Evolutionary conservation across 805 yeast species (phyloP).

Genomic region (Lachancea fermentati): DNA sequence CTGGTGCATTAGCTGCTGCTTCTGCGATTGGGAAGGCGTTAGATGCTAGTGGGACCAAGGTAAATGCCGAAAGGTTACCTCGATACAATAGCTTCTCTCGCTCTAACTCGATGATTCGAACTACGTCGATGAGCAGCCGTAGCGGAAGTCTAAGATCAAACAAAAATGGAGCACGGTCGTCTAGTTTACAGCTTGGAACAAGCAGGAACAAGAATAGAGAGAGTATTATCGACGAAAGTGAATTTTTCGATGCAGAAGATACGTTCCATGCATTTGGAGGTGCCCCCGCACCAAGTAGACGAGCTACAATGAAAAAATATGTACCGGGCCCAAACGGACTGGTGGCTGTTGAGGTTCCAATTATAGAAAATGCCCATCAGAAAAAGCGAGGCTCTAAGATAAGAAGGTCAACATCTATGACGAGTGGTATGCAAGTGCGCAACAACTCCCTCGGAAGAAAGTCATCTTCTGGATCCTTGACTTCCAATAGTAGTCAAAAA

Average conservation of each 20-base stretch:
- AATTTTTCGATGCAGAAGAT: conserved; percentile 24
- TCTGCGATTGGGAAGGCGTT: conserved; percentile 48
- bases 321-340: conserved; percentile 72
- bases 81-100: conserved; percentile 16
- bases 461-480: conserved; percentile 10
- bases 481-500: conserved; percentile 4
- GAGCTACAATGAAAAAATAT: conserved; percentile 56
- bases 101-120: conserved; percentile 10
- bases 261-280: conserved; percentile 33
- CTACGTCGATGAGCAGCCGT: conserved; percentile 5
- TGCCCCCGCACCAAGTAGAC: conserved; percentile 18
- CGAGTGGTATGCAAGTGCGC: conserved; percentile 8
- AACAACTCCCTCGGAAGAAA: conserved; percentile 9
- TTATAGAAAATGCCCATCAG: conserved; percentile 24
- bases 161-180: conserved; percentile 2
- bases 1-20: conserved; percentile 62
- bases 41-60: conserved; percentile 22
- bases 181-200: conserved; percentile 5
- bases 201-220: background rate
- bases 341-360: conserved; percentile 64
- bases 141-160: conserved; percentile 5
- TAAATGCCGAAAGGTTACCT: conserved; percentile 24
- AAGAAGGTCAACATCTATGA: conserved; percentile 14
- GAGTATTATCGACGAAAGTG: conserved; percentile 7
- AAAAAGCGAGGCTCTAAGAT: conserved; percentile 13